Base-by-base conservation (phyloP, 2,329 filamentous ascomycete genomes). In the Escovopsis sp. region DNA sequence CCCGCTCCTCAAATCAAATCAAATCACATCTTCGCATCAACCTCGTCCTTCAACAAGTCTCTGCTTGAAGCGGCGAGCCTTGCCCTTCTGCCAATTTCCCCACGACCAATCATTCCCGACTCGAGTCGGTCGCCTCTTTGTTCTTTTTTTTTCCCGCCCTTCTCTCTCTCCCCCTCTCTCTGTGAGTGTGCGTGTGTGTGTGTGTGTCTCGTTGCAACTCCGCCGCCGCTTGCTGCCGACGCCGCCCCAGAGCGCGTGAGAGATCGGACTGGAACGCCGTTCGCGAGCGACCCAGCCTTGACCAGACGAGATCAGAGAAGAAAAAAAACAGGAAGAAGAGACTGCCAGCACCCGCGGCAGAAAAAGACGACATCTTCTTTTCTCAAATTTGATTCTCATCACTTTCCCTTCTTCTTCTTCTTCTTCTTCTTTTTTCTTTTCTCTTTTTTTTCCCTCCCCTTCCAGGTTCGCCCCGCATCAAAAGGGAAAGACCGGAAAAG, bases 1-100 rank as follows among this genome's bases (percentile, higher is more conserved):
- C 27, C 27, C 55, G 57, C 55, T 64, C 63, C 63, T 70, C 68
- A 70, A 70, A 70, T 71, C 67, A 71, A 57, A 60, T 66, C 59
- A 70, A 70, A 70, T 71, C 67, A 71, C 57, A 60, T 66, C 59
- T 59, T 63, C 58, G 59, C 58, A 66, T 64, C 62, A 51, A 52
- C 60, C 57, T 59, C 34, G 34, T 56, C 57, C 30, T 20, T n/a
- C 9, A 34, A 53, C 50, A 29, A 11, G 20, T 20, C 20, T 20
- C 20, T 20, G 20, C 20, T 20, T 5, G 5, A 20, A 29, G 27
- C 27, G 27, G 43, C 50, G 34, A 47, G 49, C 51, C 53, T 62
- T 58, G 57, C 56, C 58, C 61, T 39, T 41, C 40, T 38, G 35
- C 13, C 43, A 36, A 20, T 15, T 36, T 36, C 41, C 57, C 54